Conservation (phyloP, 1,284 basidiomycete species). For the Ceratobasidium papillatum region DNA sequence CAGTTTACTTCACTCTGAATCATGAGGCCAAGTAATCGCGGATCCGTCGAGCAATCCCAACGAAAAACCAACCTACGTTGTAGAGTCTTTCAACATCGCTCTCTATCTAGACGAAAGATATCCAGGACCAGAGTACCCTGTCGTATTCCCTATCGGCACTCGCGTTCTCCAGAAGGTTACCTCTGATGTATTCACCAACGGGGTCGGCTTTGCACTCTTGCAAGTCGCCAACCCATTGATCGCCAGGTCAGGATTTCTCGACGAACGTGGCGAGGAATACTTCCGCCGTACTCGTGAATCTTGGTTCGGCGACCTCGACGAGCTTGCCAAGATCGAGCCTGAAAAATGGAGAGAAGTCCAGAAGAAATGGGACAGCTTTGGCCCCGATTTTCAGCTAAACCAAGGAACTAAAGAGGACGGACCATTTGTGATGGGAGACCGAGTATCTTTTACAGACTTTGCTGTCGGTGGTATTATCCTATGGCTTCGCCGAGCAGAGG, state of each 20-base stretch:
- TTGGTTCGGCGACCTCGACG: not conserved
- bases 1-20: not conserved
- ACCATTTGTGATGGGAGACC: slow-evolving; percentile 18
- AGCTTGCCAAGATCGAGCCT: not conserved
- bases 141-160: slow-evolving; percentile 29
- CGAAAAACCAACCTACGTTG: slow-evolving; percentile 25
- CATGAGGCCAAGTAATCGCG: slow-evolving; percentile 15
- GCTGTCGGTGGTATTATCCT: not conserved
- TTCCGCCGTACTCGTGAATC: slow-evolving; percentile 17
- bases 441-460: slow-evolving; percentile 6
- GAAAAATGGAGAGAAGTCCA: slow-evolving; percentile 4
- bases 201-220: slow-evolving; percentile 22
- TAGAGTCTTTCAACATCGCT: slow-evolving; percentile 41
- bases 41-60: slow-evolving; percentile 38
- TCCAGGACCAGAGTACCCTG: slow-evolving; percentile 14
- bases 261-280: slow-evolving; percentile 33
- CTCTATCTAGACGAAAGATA: slow-evolving; percentile 41
- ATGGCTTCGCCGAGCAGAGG: not conserved
- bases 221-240: slow-evolving; percentile 31
- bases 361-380: slow-evolving; percentile 24
- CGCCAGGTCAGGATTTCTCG: slow-evolving; percentile 40
- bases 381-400: slow-evolving; percentile 4
- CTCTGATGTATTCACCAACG: slow-evolving; percentile 16
- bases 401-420: not conserved
- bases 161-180: slow-evolving; percentile 37